phyloP scores from a whole-genome alignment of 306 rosid genomes.

The Cyamopsis tetragonoloba region DNA sequence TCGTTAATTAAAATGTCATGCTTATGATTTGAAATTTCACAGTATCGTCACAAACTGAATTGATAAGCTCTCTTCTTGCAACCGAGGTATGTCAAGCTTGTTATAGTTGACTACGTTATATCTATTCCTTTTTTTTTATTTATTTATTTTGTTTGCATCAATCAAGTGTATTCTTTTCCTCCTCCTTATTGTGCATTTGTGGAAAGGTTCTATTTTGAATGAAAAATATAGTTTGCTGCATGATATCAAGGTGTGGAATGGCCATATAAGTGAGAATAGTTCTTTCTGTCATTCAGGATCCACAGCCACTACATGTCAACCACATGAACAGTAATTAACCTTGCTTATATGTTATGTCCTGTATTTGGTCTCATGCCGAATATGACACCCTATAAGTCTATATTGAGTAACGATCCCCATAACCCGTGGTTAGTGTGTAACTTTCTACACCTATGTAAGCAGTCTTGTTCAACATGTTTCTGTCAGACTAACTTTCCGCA shows the following conservation, averaged over 20 bases:
- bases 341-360: conserved; percentile 10
- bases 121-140: not conserved
- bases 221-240: not conserved
- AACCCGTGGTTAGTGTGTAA: too few relatives aligned
- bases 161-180: not conserved
- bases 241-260: conserved; percentile 2
- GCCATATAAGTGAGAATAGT: not conserved
- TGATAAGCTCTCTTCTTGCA: conserved; percentile 76
- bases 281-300: conserved; percentile 15
- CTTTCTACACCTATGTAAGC: too few relatives aligned
- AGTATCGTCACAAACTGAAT: conserved; percentile 81
- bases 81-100: conserved; percentile 69
- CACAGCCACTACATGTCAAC: not conserved
- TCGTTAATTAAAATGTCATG: not conserved
- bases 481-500: not conserved
- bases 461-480: not conserved
- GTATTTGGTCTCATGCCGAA: not conserved
- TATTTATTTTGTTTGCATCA: not conserved
- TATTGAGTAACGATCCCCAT: not conserved
- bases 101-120: conserved; percentile 1
- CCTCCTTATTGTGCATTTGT: not conserved
- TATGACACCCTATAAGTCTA: not conserved
- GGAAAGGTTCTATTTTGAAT: conserved; percentile 1
- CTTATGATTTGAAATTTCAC: conserved; percentile 42
- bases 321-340: not conserved